Evolutionary conservation across 805 yeast genomes (phyloP).

Genomic region (Sugiyamaella boreocaroliniensis): DNA sequence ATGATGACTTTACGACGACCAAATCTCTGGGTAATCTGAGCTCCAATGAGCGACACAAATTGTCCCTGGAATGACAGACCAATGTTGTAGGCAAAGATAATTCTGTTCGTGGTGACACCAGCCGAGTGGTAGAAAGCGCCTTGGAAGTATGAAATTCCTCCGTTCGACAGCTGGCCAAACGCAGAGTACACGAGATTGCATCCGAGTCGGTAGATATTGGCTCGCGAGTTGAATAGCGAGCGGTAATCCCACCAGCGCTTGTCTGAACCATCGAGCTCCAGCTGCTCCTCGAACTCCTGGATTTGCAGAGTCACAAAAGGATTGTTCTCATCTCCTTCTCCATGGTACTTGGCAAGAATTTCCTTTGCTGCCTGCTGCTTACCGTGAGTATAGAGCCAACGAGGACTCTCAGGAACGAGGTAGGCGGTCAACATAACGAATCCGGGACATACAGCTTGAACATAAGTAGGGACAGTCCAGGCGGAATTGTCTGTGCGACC

Average conservation of each 20-base stretch:
- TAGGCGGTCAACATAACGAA: conserved; percentile 8
- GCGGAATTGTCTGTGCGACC: conserved; percentile 5
- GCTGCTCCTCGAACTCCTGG: conserved; percentile 15
- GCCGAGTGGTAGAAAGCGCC: conserved; percentile 15
- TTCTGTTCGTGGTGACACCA: conserved; percentile 12
- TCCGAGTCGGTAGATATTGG: conserved; percentile 17
- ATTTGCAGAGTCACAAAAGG: conserved; percentile 15
- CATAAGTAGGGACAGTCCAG: conserved; percentile 16
- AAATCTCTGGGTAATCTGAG: conserved; percentile 23
- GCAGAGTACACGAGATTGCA: conserved; percentile 12
- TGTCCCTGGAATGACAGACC: conserved; percentile 8
- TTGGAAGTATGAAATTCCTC: conserved; percentile 17
- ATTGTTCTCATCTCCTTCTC: conserved; percentile 13
- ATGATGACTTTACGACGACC: conserved; percentile 29
- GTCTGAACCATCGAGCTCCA: conserved; percentile 17
- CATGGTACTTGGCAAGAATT: conserved; percentile 17
- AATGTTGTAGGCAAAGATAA: conserved; percentile 22
- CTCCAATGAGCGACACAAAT: conserved; percentile 18
- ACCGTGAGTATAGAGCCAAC: conserved; percentile 19
- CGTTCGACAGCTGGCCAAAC: conserved; percentile 15
- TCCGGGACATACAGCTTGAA: conserved; percentile 13
- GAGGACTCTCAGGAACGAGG: conserved; percentile 20
- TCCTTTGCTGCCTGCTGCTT: conserved; percentile 16
- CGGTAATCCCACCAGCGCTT: conserved; percentile 21
- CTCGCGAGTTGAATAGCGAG: conserved; percentile 13